Conservation (phyloP, 495 filamentous ascomycete genomes). For the Tuber borchii region DNA sequence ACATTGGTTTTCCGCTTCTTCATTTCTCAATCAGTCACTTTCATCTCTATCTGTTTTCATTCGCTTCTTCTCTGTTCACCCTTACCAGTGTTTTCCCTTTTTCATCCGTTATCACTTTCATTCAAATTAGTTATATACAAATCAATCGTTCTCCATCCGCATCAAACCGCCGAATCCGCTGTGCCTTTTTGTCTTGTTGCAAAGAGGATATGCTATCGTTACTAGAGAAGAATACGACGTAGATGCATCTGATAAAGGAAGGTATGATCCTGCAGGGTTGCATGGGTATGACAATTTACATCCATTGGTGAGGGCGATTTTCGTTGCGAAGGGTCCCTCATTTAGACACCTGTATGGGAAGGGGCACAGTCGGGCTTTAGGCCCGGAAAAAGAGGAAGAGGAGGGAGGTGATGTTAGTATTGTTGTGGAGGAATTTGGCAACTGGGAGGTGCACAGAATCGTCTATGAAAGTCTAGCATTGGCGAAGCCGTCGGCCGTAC, state of each 20-base stretch:
- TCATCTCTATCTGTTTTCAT: no score
- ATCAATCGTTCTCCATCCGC: no score
- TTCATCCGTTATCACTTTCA: no score
- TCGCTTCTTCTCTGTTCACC: no score
- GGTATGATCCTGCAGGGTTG: slow-evolving; percentile 69
- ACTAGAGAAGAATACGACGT: slow-evolving; percentile 70
- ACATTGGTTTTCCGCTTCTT: no score
- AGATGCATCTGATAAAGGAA: slow-evolving; percentile 49
- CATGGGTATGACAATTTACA: slow-evolving; percentile 90
- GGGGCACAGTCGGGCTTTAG: slow-evolving; percentile 18
- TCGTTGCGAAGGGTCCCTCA: slow-evolving; percentile 77
- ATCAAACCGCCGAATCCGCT: no score
- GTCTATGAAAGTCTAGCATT: slow-evolving; percentile 72
- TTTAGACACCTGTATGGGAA: slow-evolving; percentile 47
- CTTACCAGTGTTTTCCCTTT: no score
- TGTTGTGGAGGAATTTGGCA: slow-evolving; percentile 54
- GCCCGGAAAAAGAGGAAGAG: slow-evolving; percentile 9
- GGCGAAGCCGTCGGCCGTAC: slow-evolving; percentile 54
- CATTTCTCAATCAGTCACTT: no score
- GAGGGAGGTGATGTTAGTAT: neutral
- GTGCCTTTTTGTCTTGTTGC: no score
- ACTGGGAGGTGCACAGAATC: slow-evolving; percentile 91
- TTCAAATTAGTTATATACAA: no score
- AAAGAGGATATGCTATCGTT: slow-evolving; percentile 88
- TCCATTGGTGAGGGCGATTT: slow-evolving; percentile 86